Percentiles rank a stretch among this genome's conserved stretches.
Conservation (phyloP, 2,329 filamentous ascomycete species). For the Cyphellophora attinorum region DNA sequence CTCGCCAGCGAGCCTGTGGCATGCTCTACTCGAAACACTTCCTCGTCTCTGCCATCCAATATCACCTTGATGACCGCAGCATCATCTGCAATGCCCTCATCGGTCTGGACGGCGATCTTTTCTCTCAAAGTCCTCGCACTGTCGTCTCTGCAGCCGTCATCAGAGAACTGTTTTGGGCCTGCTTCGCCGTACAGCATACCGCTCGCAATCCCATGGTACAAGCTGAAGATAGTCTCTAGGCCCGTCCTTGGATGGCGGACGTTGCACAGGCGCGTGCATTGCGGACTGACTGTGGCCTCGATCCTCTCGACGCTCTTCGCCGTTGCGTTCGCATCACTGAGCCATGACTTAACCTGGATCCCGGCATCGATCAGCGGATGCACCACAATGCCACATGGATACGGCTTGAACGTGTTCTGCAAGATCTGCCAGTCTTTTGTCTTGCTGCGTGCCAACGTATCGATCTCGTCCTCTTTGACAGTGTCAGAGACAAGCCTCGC, state of each 20-base stretch:
- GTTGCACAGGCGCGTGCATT: constrained; percentile 43
- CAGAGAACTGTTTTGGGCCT: constrained; percentile 41
- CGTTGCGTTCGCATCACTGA: constrained; percentile 5
- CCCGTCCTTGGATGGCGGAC: constrained; percentile 40
- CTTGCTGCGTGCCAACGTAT: constrained; percentile 1
- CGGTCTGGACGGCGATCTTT: constrained; percentile 33
- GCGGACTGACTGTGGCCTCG: constrained; percentile 37
- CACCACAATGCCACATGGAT: constrained; percentile 47
- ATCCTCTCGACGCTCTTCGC: constrained; percentile 30
- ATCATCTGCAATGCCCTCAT: constrained; percentile 31
- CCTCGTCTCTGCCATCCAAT: constrained; percentile 18
- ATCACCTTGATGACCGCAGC: constrained; percentile 29
- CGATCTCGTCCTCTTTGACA: constrained; percentile 27
- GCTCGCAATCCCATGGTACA: constrained; percentile 44
- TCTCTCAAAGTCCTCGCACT: constrained; percentile 33
- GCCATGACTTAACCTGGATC: constrained; percentile 26
- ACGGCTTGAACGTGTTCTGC: constrained; percentile 48
- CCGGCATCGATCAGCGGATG: constrained; percentile 46
- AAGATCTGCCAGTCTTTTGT: constrained; percentile 43
- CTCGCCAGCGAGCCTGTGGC: constrained; percentile 40
- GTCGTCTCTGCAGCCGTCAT: constrained; percentile 32
- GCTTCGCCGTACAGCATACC: constrained; percentile 42
- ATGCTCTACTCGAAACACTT: constrained; percentile 36
- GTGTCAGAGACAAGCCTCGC: constrained; percentile 40
- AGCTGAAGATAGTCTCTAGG: constrained; percentile 45